Evolutionary conservation across 345 rosid genomes (phyloP).

Genomic region (Salix purpurea): DNA sequence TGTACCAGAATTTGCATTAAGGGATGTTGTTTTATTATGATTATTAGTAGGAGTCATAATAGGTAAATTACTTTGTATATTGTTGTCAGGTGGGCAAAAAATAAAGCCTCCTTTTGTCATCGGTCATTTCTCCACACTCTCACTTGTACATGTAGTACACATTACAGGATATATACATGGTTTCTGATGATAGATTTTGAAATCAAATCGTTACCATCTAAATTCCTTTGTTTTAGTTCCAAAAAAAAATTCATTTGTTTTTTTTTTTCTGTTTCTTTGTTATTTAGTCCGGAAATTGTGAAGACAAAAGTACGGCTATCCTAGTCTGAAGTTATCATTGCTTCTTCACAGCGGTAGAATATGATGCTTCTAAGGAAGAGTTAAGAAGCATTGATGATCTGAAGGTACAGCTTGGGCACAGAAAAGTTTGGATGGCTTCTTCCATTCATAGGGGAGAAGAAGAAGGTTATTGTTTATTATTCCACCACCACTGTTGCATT

Average conservation of each 20-base stretch:
- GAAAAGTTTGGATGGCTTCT: conserved; percentile 86
- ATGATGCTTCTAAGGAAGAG: conserved; percentile 30
- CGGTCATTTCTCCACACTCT: no score
- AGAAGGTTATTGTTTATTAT: conserved; percentile 45
- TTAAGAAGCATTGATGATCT: conserved; percentile 41
- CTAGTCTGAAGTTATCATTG: conserved; percentile 1
- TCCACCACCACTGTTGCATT: background rate
- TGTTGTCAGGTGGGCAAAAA: no score
- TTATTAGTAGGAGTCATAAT: no score
- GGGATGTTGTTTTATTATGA: no score
- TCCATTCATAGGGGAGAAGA: conserved; percentile 89
- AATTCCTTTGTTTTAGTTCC: background rate
- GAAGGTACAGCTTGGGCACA: conserved; percentile 47
- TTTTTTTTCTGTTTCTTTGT: background rate
- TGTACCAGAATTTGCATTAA: no score
- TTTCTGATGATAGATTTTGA: background rate
- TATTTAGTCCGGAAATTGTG: background rate
- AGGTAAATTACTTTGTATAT: no score
- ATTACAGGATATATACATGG: background rate
- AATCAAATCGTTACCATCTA: background rate
- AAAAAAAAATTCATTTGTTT: no score
- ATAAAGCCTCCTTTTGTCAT: no score
- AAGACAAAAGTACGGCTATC: background rate
- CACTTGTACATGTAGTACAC: no score
- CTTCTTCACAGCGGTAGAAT: conserved; percentile 41